Percentiles rank a stretch among this genome's conserved stretches.
Evolutionary conservation across 257 asterid species (phyloP).

Genomic region (Gentiana macrophylla): DNA sequence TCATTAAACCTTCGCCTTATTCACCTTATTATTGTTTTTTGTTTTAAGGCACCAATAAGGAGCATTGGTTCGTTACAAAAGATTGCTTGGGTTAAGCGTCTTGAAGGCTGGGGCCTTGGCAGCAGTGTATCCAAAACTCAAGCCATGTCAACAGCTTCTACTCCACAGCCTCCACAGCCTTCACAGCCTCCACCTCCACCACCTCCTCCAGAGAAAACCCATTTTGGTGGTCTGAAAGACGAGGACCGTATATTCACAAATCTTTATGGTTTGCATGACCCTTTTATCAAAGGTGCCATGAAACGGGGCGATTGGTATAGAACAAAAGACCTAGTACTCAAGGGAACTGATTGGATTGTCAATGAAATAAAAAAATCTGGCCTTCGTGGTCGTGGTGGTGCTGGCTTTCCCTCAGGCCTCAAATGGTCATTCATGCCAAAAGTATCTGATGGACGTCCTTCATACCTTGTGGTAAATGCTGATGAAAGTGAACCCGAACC

Average conservation of each 20-base stretch:
- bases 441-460: slow-evolving; percentile 92
- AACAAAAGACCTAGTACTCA: slow-evolving; percentile 83
- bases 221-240: slow-evolving; percentile 92
- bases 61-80: slow-evolving; percentile 54
- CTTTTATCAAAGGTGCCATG: slow-evolving; percentile 94
- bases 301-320: slow-evolving; percentile 98
- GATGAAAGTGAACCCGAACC: slow-evolving; percentile 99
- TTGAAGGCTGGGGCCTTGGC: slow-evolving; percentile 33
- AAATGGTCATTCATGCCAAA: slow-evolving; percentile 99
- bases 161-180: slow-evolving; percentile 29
- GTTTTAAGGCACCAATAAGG: slow-evolving; percentile 54
- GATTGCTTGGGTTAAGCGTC: slow-evolving; percentile 35
- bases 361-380: slow-evolving; percentile 96
- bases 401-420: slow-evolving; percentile 97
- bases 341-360: slow-evolving; percentile 96
- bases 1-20: no score
- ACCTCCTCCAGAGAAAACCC: slow-evolving; percentile 95
- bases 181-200: slow-evolving; percentile 71
- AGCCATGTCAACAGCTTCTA: slow-evolving; percentile 62
- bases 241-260: slow-evolving; percentile 98
- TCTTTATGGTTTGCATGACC: slow-evolving; percentile 82
- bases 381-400: slow-evolving; percentile 99
- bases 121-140: slow-evolving; percentile 67
- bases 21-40: no score
- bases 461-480: slow-evolving; percentile 95